Evolutionary conservation across 2,329 filamentous ascomycete species (phyloP), one percentile per base, ranked within the genome.

Genomic region (Thielaviopsis euricoi): DNA sequence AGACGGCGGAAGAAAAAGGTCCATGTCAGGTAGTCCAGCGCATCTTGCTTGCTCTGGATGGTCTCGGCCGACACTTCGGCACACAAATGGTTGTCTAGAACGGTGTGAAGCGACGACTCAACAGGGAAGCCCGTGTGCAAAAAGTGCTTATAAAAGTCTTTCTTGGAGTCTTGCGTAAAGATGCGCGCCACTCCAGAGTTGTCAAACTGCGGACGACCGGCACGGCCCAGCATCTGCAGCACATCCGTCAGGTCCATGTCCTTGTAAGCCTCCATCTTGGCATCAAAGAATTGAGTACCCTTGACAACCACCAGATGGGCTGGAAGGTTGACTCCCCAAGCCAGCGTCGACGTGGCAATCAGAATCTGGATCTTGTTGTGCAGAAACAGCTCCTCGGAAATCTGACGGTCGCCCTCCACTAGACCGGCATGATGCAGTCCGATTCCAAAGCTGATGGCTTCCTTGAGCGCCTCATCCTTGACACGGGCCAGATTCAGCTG

Each of bases 171-270:
- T 66, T 98, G 90, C 0, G 93, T 98, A 67, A 98, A 95, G 67
- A 98, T 98, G 29, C 91, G 85, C 10, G 93, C 94, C 59, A 98
- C 94, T 63, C 94, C 93, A 0, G 90, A 95, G 57, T 85, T 87
- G 70, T 98, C 93, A 68, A 98, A 98, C 67, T 98, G 93, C 3
- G 93, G 93, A 62, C 93, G 86, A 17, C 93, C 93, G 13, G 93
- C 93, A 71, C 93, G 85, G 64, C 93, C 93, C 26, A 98, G 76
- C 93, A 98, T 98, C 71, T 98, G 93, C 61, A 98, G 74, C 33
- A 98, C 93, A 71, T 98, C 93, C 0, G 93, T 98, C 60, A 98
- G 74, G 68, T 98, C 93, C 94, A 98, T 98, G 69, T 98, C 94
- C 67, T 88, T 93, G 73, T 98, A 98, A 0, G 86, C 91, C 73